A percentile compares a stretch with the other conserved stretches of the same genome.
These are phyloP conservation scores for Cladosporium sp. DNA, from an alignment of 2,329 filamentous ascomycete genomes.

Conservation along the genomic window DNA sequence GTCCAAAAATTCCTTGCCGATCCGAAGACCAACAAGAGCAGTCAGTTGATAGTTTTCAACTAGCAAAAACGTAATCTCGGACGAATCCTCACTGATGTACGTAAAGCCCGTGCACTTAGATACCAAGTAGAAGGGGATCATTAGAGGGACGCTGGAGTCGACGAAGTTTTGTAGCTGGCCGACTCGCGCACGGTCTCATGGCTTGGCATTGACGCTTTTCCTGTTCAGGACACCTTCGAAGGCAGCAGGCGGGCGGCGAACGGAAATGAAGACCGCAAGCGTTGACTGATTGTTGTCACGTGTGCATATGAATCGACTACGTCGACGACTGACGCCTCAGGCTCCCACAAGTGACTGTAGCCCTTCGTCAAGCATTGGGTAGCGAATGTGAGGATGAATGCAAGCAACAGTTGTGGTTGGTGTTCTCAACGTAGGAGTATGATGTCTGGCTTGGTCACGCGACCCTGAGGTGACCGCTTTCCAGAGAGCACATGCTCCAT, in stretches of 20 bases:
- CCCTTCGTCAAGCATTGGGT: too few relatives aligned
- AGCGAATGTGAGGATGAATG: too few relatives aligned
- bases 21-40: constrained; percentile 66
- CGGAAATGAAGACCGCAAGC: background rate
- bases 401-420: too few relatives aligned
- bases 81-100: constrained; percentile 82
- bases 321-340: too few relatives aligned
- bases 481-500: too few relatives aligned
- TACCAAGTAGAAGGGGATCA: constrained; percentile 26
- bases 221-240: background rate
- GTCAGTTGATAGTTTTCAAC: constrained; percentile 82
- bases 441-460: too few relatives aligned
- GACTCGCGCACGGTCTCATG: background rate
- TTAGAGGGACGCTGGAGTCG: background rate
- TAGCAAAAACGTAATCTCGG: constrained; percentile 86
- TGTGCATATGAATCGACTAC: too few relatives aligned
- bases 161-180: background rate
- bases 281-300: too few relatives aligned
- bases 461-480: too few relatives aligned
- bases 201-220: background rate
- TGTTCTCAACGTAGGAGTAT: too few relatives aligned
- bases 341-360: too few relatives aligned
- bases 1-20: constrained; percentile 75
- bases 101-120: constrained; percentile 73
- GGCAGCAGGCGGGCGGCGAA: background rate